Conservation (phyloP, 257 asterid species). For the Penstemon barbatus region DNA sequence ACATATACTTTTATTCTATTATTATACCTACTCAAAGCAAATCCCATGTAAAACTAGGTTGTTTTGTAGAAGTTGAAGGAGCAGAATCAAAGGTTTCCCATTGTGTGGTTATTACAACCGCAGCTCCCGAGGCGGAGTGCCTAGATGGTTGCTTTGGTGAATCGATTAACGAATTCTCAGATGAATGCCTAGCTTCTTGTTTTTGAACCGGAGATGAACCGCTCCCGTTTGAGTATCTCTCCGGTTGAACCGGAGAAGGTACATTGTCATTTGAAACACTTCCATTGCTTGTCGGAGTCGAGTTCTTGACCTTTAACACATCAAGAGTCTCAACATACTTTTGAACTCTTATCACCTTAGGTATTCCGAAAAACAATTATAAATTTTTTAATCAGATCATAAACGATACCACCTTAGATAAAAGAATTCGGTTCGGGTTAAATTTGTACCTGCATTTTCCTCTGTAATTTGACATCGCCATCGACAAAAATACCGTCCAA, state of each 20-base stretch:
- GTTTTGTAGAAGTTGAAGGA: conserved; percentile 38
- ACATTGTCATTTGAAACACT: conserved; percentile 27
- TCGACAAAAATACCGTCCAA: conserved; percentile 70
- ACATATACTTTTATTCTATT: conserved; percentile 27
- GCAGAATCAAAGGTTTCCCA: conserved; percentile 90
- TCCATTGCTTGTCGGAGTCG: conserved; percentile 31
- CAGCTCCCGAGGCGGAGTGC: conserved; percentile 50
- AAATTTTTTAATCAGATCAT: not conserved
- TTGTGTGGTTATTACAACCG: conserved; percentile 80
- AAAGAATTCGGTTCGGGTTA: not conserved
- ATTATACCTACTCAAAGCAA: conserved; percentile 43
- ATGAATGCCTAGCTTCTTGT: conserved; percentile 38
- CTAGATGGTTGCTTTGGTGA: conserved; percentile 46
- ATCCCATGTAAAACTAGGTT: conserved; percentile 72
- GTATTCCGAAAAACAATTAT: not conserved
- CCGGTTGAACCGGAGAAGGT: conserved; percentile 29
- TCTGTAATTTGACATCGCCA: conserved; percentile 74
- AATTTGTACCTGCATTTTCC: conserved; percentile 71
- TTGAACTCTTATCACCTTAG: conserved; percentile 72
- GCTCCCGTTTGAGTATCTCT: conserved; percentile 22
- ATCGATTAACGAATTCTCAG: conserved; percentile 36
- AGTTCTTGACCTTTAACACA: conserved; percentile 64
- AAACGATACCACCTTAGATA: not conserved
- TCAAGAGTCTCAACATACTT: conserved; percentile 80
- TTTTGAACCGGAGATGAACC: conserved; percentile 29